Evolutionary conservation across 2,329 filamentous ascomycete species (phyloP).

Genomic region (Lachnellula occidentalis): DNA sequence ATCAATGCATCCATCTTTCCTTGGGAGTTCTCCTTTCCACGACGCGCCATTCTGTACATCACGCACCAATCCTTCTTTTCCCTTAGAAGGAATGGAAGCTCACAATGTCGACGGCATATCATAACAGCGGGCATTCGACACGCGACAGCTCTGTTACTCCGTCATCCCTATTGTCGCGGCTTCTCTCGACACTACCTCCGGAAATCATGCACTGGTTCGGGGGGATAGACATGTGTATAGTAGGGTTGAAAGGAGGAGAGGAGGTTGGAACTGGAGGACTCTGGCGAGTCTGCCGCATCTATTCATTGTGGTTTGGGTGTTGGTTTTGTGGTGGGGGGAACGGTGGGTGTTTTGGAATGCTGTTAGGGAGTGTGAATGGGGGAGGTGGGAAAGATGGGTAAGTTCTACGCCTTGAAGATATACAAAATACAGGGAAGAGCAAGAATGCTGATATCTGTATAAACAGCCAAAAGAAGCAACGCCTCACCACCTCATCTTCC

Average conservation of each 20-base stretch:
- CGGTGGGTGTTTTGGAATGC: constrained; percentile 67
- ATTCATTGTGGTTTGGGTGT: constrained; percentile 67
- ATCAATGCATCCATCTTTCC: neutral
- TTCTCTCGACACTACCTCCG: constrained; percentile 21
- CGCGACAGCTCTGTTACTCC: constrained; percentile 26
- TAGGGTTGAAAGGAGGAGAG: constrained; percentile 4
- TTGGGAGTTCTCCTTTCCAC: neutral
- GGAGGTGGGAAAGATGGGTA: constrained; percentile 91
- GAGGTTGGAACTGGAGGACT: constrained; percentile 36
- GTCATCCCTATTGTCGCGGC: constrained; percentile 23
- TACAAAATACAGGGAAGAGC: no score
- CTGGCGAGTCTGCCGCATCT: constrained; percentile 60
- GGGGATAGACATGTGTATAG: constrained; percentile 14
- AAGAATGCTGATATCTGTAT: constrained; percentile 4
- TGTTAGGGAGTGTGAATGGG: constrained; percentile 72
- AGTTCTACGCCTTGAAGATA: constrained; percentile 26
- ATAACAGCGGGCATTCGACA: constrained; percentile 21
- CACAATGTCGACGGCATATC: constrained; percentile 19
- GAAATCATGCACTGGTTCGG: constrained; percentile 19
- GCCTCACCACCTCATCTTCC: constrained; percentile 68
- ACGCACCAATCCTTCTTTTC: no score
- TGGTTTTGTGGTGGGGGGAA: constrained; percentile 81
- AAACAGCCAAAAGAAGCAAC: constrained; percentile 66
- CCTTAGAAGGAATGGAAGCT: constrained; percentile 14
- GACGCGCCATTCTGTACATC: no score